Evolutionary conservation across 2,329 filamentous ascomycete species (phyloP), one percentile per base, ranked within the genome.

Genomic region (Chalaropsis thielavioides): DNA sequence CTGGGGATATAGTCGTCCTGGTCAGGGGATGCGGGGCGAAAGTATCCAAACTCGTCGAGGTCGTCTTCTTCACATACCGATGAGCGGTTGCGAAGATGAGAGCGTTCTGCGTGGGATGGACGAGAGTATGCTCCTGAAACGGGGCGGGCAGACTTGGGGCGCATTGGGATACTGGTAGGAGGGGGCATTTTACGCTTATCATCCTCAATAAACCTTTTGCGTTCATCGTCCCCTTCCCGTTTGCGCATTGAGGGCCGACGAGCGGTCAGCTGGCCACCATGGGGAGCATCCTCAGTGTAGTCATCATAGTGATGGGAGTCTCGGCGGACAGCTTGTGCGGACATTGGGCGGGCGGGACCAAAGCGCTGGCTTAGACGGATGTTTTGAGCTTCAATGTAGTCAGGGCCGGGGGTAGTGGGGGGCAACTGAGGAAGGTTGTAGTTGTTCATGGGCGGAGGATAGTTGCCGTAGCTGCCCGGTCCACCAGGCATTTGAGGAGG

Each of bases 111-210:
- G 1, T 51, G 64, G n/a, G 51, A n/a, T 7, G 65, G 65, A 7
- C 65, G 62, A 2, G 31, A 19, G 41, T 59, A 67, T 15, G 56
- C 60, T 15, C 58, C 65, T 17, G 65, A 67, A 2, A 51, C 41
- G 2, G 65, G 65, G n/a, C 65, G 58, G 24, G 65, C 65, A 27
- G 65, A 67, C 49, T 67, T 67, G 31, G 65, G 62, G 10, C 65
- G 62, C 35, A 51, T 44, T 5, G 58, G 65, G 3, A 54, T 31
- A 17, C 19, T n/a, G 35, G 41, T 11, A 19, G 61, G 62, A 27
- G 62, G 62, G 2, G 62, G 62, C 65, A 64, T 64, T 43, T 64
- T 67, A 2, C 65, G 62, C 63, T 67, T 67, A 27, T 67, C 65
- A 15, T 67, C 65, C 17, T 67, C 64, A 10, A 61, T 31, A 8